Conservation (phyloP, 805 yeast species). For the Barnettozyma salicaria region DNA sequence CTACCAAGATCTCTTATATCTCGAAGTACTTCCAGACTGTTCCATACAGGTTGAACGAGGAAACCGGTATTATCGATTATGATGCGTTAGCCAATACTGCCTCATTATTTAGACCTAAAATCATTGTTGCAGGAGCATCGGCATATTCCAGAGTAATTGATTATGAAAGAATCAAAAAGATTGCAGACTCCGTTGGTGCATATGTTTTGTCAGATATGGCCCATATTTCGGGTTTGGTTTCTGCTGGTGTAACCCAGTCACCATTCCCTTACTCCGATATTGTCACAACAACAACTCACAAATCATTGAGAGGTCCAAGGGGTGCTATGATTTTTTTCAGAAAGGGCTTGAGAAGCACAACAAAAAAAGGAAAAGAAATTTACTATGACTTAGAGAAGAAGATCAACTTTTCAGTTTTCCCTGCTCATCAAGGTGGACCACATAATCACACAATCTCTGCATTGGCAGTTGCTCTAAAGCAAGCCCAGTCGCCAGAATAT, state of each 20-base stretch:
- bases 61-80: constrained; percentile 93
- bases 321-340: constrained; percentile 99
- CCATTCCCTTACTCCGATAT: constrained; percentile 97
- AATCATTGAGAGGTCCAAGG: constrained; percentile 98
- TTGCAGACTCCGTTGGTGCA: constrained; percentile 97
- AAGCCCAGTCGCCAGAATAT: constrained; percentile 86
- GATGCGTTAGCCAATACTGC: constrained; percentile 93
- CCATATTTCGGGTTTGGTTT: constrained; percentile 91
- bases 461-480: constrained; percentile 92
- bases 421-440: constrained; percentile 99
- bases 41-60: constrained; percentile 93
- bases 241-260: constrained; percentile 92
- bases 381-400: constrained; percentile 88
- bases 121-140: constrained; percentile 95
- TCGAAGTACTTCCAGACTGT: constrained; percentile 96
- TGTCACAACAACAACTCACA: constrained; percentile 98
- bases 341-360: constrained; percentile 84
- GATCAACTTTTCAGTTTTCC: constrained; percentile 98
- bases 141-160: constrained; percentile 97
- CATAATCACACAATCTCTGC: constrained; percentile 99
- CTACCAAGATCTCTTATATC: constrained; percentile 89
- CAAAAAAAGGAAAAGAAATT: constrained; percentile 89
- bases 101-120: constrained; percentile 88
- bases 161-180: constrained; percentile 92
- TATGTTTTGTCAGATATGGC: constrained; percentile 97